These are phyloP conservation scores for Acorus gramineus DNA, from an alignment of 106 monocot genomes.

Conservation along the genomic window DNA sequence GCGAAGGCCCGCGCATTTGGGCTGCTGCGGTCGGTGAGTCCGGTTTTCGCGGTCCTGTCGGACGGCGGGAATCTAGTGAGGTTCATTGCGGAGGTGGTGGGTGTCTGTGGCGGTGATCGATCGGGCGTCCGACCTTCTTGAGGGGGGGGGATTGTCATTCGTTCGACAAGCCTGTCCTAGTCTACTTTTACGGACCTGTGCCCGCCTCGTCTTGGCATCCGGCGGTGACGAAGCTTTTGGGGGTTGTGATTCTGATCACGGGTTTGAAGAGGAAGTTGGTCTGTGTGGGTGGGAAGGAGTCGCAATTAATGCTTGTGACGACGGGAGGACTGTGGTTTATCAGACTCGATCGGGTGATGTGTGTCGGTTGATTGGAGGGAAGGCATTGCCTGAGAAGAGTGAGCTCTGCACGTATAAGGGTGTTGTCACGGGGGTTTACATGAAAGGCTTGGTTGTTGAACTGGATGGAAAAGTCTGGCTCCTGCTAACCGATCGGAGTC, in stretches of 20 bases:
- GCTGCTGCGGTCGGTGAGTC: constrained; percentile 10
- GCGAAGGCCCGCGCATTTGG: constrained; percentile 1
- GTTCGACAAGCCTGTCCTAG: constrained; percentile 21
- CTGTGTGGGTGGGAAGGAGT: constrained; percentile 29
- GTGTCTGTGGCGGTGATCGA: not conserved
- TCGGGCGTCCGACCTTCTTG: not conserved
- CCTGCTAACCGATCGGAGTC: constrained; percentile 30
- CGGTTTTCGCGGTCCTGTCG: constrained; percentile 11
- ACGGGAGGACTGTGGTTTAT: constrained; percentile 26
- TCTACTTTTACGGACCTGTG: constrained; percentile 40
- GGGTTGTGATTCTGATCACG: constrained; percentile 36
- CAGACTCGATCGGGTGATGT: constrained; percentile 4
- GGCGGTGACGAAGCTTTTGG: constrained; percentile 39
- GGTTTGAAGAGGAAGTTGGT: constrained; percentile 63
- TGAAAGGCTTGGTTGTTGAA: constrained; percentile 69
- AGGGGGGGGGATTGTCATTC: constrained; percentile 9
- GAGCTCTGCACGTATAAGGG: constrained; percentile 36
- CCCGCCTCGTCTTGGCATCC: constrained; percentile 45
- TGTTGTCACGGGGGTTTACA: constrained; percentile 67
- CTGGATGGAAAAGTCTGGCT: constrained; percentile 79
- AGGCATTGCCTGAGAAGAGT: not conserved
- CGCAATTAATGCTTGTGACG: constrained; percentile 49
- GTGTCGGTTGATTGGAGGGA: not conserved
- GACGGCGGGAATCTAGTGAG: not conserved
- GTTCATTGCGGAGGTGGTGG: constrained; percentile 11